Conservation (phyloP, 31 red algal genomes). For the Odonthalia washingtoniensis region DNA sequence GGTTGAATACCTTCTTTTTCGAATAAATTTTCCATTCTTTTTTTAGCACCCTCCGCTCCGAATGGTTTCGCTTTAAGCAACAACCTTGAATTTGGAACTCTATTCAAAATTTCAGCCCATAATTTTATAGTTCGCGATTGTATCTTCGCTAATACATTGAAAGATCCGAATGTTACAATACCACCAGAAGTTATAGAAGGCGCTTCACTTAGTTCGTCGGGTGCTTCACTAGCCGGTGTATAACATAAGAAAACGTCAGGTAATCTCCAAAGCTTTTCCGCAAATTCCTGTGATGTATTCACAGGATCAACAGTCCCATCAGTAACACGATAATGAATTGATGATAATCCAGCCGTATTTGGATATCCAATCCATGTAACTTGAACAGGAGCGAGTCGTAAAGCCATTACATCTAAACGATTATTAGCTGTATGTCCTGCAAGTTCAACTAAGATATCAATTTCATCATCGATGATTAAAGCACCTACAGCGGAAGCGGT, state of each 20-base stretch:
- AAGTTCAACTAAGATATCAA: conserved; percentile 85
- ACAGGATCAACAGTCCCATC: conserved; percentile 75
- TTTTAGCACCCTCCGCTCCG: conserved; percentile 28
- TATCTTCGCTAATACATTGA: conserved; percentile 88
- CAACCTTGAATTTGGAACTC: conserved; percentile 77
- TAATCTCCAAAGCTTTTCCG: conserved; percentile 83
- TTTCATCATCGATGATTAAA: conserved; percentile 74
- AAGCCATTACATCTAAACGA: conserved; percentile 88
- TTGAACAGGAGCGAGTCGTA: conserved; percentile 79
- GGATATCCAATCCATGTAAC: conserved; percentile 94
- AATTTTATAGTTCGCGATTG: conserved; percentile 74
- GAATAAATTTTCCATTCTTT: conserved; percentile 67
- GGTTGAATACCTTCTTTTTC: conserved; percentile 59
- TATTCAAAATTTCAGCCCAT: conserved; percentile 75
- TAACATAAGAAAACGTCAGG: conserved; percentile 88
- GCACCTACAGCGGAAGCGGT: conserved; percentile 55
- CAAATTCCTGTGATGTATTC: conserved; percentile 79
- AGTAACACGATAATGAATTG: conserved; percentile 83
- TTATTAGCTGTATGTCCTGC: conserved; percentile 87
- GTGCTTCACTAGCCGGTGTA: conserved; percentile 79
- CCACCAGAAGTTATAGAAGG: conserved; percentile 60
- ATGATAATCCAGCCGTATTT: conserved; percentile 79
- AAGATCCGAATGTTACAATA: conserved; percentile 84
- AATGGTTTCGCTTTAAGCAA: conserved; percentile 73
- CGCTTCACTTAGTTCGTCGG: conserved; percentile 49